Percentiles rank a stretch among this genome's conserved stretches.
phyloP scores from a whole-genome alignment of 805 yeast genomes.

The Nematodospora valgi region DNA sequence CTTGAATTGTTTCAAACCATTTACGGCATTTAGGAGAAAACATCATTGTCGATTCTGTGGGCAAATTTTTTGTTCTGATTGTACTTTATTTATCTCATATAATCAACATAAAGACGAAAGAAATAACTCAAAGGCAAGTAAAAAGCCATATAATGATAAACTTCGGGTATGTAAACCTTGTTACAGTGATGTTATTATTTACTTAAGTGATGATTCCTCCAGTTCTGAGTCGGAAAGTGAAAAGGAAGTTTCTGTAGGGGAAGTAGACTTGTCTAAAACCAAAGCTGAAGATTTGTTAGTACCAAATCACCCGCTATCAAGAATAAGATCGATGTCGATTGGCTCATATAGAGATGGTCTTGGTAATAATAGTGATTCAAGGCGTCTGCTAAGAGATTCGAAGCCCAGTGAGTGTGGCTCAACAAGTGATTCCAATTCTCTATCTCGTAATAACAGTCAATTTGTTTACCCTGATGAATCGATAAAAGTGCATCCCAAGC shows the following conservation, averaged over 20 bases:
- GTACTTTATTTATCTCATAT: constrained; percentile 69
- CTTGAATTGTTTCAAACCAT: constrained; percentile 73
- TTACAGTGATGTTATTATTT: constrained; percentile 63
- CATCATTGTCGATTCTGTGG: constrained; percentile 98
- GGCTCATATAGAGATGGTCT: neutral
- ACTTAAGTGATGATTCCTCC: constrained; percentile 63
- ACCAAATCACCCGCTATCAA: constrained; percentile 25
- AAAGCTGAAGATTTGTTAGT: constrained; percentile 16
- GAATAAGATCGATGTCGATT: constrained; percentile 26
- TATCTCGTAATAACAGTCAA: constrained; percentile 3
- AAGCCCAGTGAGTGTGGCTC: neutral
- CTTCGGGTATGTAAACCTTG: constrained; percentile 79
- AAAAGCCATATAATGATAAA: constrained; percentile 59
- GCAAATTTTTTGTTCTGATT: constrained; percentile 83
- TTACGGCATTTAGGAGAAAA: constrained; percentile 82
- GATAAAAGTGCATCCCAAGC: constrained; percentile 20
- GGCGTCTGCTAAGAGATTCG: neutral
- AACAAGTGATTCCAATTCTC: constrained; percentile 6
- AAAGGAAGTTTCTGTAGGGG: constrained; percentile 18
- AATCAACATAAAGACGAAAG: constrained; percentile 45
- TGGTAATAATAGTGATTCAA: neutral
- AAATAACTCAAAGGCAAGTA: constrained; percentile 10
- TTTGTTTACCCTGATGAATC: constrained; percentile 10
- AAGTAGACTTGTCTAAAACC: constrained; percentile 7
- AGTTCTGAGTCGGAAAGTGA: constrained; percentile 33